Evolutionary conservation across 2,329 filamentous ascomycete genomes (phyloP).

Genomic region (Talaromyces sp.): DNA sequence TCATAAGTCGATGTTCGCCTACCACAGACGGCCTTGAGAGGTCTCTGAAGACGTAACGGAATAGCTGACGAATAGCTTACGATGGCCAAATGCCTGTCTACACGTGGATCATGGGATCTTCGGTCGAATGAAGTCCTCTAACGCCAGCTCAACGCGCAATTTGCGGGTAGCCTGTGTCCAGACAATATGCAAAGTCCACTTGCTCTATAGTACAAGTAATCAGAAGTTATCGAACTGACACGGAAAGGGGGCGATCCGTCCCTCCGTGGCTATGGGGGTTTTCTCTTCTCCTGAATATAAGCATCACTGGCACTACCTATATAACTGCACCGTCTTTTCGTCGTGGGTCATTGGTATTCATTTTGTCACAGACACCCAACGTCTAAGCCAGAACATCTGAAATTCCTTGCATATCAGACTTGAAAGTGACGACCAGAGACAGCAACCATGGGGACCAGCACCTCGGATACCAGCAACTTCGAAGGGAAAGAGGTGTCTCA

Average conservation of each 20-base stretch:
- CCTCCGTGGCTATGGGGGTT: not conserved
- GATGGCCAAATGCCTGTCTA: not conserved
- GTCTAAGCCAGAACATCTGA: too few species aligned
- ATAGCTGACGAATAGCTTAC: not conserved
- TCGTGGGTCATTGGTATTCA: not conserved
- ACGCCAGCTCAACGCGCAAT: not conserved
- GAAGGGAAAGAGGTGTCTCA: not conserved
- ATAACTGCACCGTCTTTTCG: not conserved
- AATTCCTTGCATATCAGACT: not conserved
- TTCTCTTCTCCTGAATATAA: not conserved
- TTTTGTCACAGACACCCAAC: not conserved
- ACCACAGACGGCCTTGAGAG: not conserved
- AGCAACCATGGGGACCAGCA: not conserved
- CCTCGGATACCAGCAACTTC: not conserved
- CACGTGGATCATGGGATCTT: not conserved
- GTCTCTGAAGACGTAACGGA: not conserved
- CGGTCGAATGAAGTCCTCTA: not conserved
- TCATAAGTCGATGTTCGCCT: not conserved
- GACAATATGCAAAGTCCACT: not conserved
- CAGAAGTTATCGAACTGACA: too few species aligned
- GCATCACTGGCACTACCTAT: not conserved
- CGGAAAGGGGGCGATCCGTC: not conserved
- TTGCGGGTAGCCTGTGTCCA: not conserved
- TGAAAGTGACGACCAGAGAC: not conserved
- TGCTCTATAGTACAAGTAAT: not conserved